These are phyloP conservation scores for Coniella lustricola DNA, from an alignment of 2,329 filamentous ascomycete species.

Conservation along the genomic window DNA sequence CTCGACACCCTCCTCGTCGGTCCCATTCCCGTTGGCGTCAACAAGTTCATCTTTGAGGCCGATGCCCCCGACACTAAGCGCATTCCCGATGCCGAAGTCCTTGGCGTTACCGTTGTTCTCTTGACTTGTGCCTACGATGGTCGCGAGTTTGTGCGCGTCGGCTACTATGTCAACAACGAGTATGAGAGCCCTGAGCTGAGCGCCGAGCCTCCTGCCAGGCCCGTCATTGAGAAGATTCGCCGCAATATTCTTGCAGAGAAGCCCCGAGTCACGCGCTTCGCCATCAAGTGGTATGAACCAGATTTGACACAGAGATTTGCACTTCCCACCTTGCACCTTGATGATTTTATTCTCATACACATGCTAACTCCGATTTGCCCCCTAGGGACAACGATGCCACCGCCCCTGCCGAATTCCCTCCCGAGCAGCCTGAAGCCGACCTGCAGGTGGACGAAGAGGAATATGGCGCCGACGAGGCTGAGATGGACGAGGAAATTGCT, in stretches of 20 bases:
- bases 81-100: conserved; percentile 90
- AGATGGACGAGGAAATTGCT: conserved; percentile 54
- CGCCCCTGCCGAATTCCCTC: conserved; percentile 90
- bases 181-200: conserved; percentile 89
- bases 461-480: conserved; percentile 86
- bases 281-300: conserved; percentile 98
- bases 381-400: conserved; percentile 93
- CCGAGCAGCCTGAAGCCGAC: conserved; percentile 95
- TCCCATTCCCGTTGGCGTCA: conserved; percentile 93
- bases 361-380: neutral
- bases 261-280: conserved; percentile 92
- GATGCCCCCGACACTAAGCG: conserved; percentile 83
- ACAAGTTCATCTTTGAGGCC: conserved; percentile 98
- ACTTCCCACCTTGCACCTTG: too few species aligned
- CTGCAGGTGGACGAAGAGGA: conserved; percentile 74
- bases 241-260: conserved; percentile 95
- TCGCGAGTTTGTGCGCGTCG: conserved; percentile 93
- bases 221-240: conserved; percentile 82
- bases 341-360: neutral
- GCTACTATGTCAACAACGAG: conserved; percentile 99
- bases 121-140: conserved; percentile 95
- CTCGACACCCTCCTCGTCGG: conserved; percentile 95
- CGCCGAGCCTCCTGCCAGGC: conserved; percentile 84
- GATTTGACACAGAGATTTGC: too few species aligned
- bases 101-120: conserved; percentile 94